These are phyloP conservation scores for Coffea eugenioides DNA, from an alignment of 257 asterid species.

Conservation along the genomic window DNA sequence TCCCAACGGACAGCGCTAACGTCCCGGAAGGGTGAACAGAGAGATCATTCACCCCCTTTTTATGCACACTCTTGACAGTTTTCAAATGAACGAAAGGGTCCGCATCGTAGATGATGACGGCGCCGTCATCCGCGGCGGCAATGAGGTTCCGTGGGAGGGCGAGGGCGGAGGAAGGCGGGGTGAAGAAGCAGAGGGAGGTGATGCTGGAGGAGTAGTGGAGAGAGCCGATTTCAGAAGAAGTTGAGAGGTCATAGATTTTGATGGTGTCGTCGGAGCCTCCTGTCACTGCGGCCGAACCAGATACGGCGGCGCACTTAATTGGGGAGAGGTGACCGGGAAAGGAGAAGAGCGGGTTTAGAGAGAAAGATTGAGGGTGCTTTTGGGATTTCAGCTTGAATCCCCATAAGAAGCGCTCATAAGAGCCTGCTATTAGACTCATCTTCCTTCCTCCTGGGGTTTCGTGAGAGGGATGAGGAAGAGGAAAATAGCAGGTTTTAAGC, in stretches of 20 bases:
- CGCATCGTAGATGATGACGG: slow-evolving; percentile 68
- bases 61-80: slow-evolving; percentile 55
- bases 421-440: slow-evolving; percentile 86
- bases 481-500: neutral
- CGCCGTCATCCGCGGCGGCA: slow-evolving; percentile 69
- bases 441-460: neutral
- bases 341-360: slow-evolving; percentile 66
- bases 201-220: slow-evolving; percentile 66
- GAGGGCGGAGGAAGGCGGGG: slow-evolving; percentile 52
- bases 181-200: slow-evolving; percentile 71
- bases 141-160: slow-evolving; percentile 77
- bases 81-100: slow-evolving; percentile 90
- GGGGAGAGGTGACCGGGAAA: slow-evolving; percentile 95
- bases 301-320: slow-evolving; percentile 81
- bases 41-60: slow-evolving; percentile 58
- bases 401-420: slow-evolving; percentile 95
- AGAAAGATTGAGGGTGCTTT: slow-evolving; percentile 30
- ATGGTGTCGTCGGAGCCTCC: slow-evolving; percentile 94
- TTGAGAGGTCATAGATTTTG: slow-evolving; percentile 83
- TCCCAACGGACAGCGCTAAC: slow-evolving; percentile 77
- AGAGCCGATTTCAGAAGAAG: slow-evolving; percentile 81
- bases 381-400: slow-evolving; percentile 64
- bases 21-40: slow-evolving; percentile 84
- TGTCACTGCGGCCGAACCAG: slow-evolving; percentile 81
- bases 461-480: neutral